A percentile compares a stretch with the other conserved stretches of the same genome.
phyloP scores from a whole-genome alignment of 169 alveolate genomes.

The Plasmodium vivax region DNA sequence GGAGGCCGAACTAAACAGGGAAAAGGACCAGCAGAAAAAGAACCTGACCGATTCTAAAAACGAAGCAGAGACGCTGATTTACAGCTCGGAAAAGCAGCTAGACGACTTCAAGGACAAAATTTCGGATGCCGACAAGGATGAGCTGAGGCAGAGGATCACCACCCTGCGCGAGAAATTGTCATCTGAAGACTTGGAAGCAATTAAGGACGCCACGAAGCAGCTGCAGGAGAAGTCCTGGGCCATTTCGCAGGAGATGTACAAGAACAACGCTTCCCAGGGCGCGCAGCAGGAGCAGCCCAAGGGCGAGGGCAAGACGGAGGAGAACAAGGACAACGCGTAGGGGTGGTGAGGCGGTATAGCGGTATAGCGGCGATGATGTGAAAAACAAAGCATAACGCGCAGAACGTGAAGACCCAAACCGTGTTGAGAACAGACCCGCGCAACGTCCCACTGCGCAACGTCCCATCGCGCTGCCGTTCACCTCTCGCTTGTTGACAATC shows the following conservation, averaged over 20 bases:
- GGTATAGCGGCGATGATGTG: not conserved
- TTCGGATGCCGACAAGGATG: slow-evolving; percentile 88
- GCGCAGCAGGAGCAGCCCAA: slow-evolving; percentile 77
- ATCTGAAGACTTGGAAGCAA: slow-evolving; percentile 87
- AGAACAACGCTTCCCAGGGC: slow-evolving; percentile 75
- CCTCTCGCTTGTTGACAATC: not conserved
- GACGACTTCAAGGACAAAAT: slow-evolving; percentile 91
- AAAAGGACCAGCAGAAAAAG: slow-evolving; percentile 94
- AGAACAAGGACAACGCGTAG: slow-evolving; percentile 75
- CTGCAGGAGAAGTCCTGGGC: slow-evolving; percentile 95
- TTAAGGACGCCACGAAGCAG: slow-evolving; percentile 88
- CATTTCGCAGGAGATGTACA: slow-evolving; percentile 91
- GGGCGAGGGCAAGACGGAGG: slow-evolving; percentile 74
- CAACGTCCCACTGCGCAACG: not conserved
- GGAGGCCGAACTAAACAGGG: slow-evolving; percentile 96
- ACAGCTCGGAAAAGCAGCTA: slow-evolving; percentile 92
- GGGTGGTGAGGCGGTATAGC: not conserved
- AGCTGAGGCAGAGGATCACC: slow-evolving; percentile 85
- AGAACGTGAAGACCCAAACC: not conserved
- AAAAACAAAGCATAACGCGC: not conserved
- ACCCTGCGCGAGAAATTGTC: slow-evolving; percentile 85
- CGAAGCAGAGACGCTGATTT: slow-evolving; percentile 93
- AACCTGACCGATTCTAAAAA: slow-evolving; percentile 94
- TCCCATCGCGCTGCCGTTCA: not conserved
- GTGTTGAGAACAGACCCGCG: not conserved